A percentile compares a stretch with the other conserved stretches of the same genome.
Evolutionary conservation across 164 flowering plant genomes (phyloP).

Genomic region (Sedum album): DNA sequence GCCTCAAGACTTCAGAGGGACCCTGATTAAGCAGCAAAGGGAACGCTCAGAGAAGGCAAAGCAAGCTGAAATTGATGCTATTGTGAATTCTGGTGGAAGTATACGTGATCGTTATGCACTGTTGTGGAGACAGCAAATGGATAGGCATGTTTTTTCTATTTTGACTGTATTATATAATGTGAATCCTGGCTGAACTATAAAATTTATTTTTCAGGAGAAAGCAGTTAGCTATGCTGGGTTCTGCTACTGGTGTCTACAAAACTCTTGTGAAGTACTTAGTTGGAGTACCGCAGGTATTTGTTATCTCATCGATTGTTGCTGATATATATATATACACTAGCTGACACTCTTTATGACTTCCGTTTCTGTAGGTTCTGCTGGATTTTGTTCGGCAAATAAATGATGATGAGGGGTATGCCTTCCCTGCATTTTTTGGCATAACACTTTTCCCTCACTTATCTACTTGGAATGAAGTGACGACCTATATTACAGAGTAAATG

Average conservation of each 20-base stretch:
- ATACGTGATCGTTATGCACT: constrained; percentile 83
- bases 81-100: constrained; percentile 76
- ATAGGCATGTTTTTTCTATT: constrained; percentile 40
- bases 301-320: constrained; percentile 2
- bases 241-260: constrained; percentile 92
- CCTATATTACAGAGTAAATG: background rate
- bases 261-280: constrained; percentile 94
- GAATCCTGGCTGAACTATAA: constrained; percentile 7
- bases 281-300: constrained; percentile 85
- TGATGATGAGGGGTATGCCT: constrained; percentile 83
- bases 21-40: constrained; percentile 78
- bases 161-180: background rate
- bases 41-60: constrained; percentile 94
- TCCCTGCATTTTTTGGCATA: constrained; percentile 11
- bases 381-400: constrained; percentile 84
- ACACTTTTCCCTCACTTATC: background rate
- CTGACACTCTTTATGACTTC: background rate
- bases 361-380: constrained; percentile 65
- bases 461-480: background rate
- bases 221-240: constrained; percentile 89
- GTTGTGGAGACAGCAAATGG: constrained; percentile 96
- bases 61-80: constrained; percentile 78
- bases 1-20: constrained; percentile 99
- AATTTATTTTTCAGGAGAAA: constrained; percentile 48
- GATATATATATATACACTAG: background rate